These are phyloP conservation scores for Pugionium dolabratum DNA, from an alignment of 345 rosid genomes.

Conservation along the genomic window DNA sequence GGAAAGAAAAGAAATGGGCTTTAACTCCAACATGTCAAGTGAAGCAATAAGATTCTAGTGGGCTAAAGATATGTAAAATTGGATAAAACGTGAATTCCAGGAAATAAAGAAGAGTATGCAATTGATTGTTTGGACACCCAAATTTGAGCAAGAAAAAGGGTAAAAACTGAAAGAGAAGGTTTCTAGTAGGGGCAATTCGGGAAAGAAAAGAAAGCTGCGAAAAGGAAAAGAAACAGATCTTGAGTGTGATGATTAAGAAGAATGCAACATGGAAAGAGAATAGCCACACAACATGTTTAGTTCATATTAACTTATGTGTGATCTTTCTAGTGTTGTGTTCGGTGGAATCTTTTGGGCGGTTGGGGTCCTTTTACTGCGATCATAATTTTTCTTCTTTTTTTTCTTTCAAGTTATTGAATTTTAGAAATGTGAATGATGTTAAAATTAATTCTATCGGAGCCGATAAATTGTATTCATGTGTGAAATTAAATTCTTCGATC, in stretches of 20 bases:
- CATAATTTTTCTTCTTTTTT: neutral
- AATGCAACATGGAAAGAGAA: constrained; percentile 29
- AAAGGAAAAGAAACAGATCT: neutral
- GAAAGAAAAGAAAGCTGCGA: constrained; percentile 23
- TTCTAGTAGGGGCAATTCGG: constrained; percentile 15
- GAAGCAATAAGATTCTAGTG: too few species aligned
- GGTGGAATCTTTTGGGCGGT: constrained; percentile 30
- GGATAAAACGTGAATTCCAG: too few species aligned
- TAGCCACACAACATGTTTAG: constrained; percentile 23
- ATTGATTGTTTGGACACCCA: constrained; percentile 16
- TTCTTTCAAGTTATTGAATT: neutral
- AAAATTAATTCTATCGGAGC: neutral
- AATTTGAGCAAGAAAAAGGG: neutral
- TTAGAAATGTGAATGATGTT: constrained; percentile 9
- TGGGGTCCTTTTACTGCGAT: constrained; percentile 21
- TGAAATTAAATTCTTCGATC: too few species aligned
- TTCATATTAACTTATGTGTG: constrained; percentile 12
- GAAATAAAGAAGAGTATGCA: too few species aligned
- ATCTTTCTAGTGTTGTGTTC: constrained; percentile 26
- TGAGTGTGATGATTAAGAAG: constrained; percentile 16
- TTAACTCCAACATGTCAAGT: too few species aligned
- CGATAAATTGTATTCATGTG: neutral
- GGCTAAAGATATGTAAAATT: too few species aligned
- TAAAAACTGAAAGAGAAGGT: constrained; percentile 11
- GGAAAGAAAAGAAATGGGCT: too few species aligned